Base-by-base conservation (phyloP, 2,329 filamentous ascomycete species). In the Paramyrothecium sp. region DNA sequence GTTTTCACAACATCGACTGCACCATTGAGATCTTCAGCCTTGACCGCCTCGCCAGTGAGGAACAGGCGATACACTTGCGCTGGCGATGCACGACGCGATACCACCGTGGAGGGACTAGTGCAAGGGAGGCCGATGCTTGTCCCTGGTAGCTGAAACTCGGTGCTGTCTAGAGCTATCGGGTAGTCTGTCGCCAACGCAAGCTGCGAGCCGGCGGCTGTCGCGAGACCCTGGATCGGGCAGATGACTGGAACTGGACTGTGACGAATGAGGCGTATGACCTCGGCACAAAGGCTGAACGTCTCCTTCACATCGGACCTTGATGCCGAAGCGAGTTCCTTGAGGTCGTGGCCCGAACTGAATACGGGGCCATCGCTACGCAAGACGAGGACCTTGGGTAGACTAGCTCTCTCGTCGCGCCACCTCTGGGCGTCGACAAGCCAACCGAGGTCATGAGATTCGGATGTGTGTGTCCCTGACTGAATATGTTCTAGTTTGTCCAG, bases 131-230 rank as follows among this genome's bases (percentile, higher is more conserved):
- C 65, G 1, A 67, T 62, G 22, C 60, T 67, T 8, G 63, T 61
- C 2, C 65, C 65, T 0, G 65, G 64, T 0, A 67, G 23, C 2
- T 56, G 53, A 17, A 67, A 65, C 3, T 63, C 54, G 1, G 65
- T 65, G 2, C 56, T 59, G 3, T 59, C 52, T 0, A 64, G 20
- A 1, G 63, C 58, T 3, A 67, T 66, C 0, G 65, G 63, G 17
- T 58, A 65, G n/a, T 67, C 65, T 1, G 63, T 53, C 1, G 59
- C 58, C 61, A 67, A 63, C 10, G 63, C 65, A 0, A 67, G 61
- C 44, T 67, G 65, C 5, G 67, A 65, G 3, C 65, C 65, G 0
- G 65, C 65, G 2, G 65, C 65, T 0, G 65, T 65, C 7, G 65
- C 65, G 8, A 66, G 59, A 2, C 65, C 63, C 8, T 66, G 65